Base-by-base conservation (phyloP, 177 flowering plant genomes). In the Vitis hybrid region DNA sequence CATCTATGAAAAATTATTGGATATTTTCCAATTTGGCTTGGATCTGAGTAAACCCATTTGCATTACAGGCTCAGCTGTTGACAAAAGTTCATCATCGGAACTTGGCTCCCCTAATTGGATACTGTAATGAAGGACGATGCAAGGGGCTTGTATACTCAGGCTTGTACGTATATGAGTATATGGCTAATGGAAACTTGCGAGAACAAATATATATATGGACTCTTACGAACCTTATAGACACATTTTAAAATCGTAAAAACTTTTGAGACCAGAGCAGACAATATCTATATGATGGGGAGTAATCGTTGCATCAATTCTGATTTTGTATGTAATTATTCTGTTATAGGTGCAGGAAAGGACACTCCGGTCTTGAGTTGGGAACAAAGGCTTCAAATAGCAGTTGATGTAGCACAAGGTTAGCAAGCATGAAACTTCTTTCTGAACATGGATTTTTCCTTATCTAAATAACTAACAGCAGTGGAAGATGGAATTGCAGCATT, bases 381-480 rank as follows among this genome's bases (percentile, higher is more conserved):
- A 24, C 48, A 15, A 12, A 74, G 84, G 46, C 70, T 81, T 14
- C 63, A 27, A 19, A 76, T 79, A 64, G 78, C 78, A 4, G 10
- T 72, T 11, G 83, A 80, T 15, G 67, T 67, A n/a, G 79, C 79
- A 61, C 75, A 73, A 79, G 82, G 79, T 79, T 9, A 52, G 27
- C n/a, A 56, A 46, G 6, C 70, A 14, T 1, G 12, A 3, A 4
- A 0, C 8, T 18, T 16, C 11, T 14, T 27, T n/a, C 51, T 16
- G 4, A 14, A 24, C 6, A 8, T 51, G 30, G 6, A n/a, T 7
- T 14, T 70, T 16, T 58, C n/a, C 27, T 64, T 0, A 27, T 8
- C 52, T 18, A 5, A 2, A 11, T 19, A 21, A 49, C 9, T 16
- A 19, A 18, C 57, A 3, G 30, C 6, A 40, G 5, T 60, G 51